Base-by-base conservation (phyloP, 2,329 filamentous ascomycete species). In the Fusarium sulawesiense region DNA sequence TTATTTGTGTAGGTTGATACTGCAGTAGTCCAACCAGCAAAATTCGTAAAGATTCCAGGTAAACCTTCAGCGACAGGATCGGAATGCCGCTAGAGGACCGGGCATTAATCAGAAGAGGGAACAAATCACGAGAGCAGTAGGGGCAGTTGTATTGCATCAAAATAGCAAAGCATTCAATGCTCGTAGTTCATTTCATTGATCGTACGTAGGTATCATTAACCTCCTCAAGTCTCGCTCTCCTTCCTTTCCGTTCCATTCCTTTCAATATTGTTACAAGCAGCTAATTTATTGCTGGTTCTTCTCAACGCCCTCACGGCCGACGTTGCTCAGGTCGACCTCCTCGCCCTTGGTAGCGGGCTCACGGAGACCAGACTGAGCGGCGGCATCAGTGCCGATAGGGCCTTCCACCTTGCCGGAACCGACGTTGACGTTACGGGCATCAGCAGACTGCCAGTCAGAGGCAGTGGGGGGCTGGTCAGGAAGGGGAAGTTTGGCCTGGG, bases 391-490 rank as follows among this genome's bases (percentile, higher is more conserved):
- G 6, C 88, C 87, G 47, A 89, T 80, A 66, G 86, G 84, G 55
- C 82, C 86, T 71, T 86, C 78, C n/a, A 64, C 50, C 64, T 85
- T 80, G 21, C 91, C 91, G 37, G 89, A 88, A 68, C 91, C 91
- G 49, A 92, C 88, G 76, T 93, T 91, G 76, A 92, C 89, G 59
- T 83, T 92, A 67, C 87, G 82, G 32, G 85, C 85, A 75, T 95
- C 92, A 53, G 87, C 84, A 0, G 91, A 93, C 78, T 94, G 89
- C 86, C 89, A 94, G 84, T 96, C 92, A 7, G 91, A 92, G n/a
- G 88, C 82, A n/a, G 81, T 83, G 2, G 92, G 92, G 23, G 93
- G 93, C 71, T 94, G 85, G 4, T 95, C 92, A 20, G 93, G 93
- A 53, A 94, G 88, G 54, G 92, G 92, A 32, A 97, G 89, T 81